These are phyloP conservation scores for Cladophialophora psammophila DNA, from an alignment of 2,329 filamentous ascomycete species.

Conservation along the genomic window DNA sequence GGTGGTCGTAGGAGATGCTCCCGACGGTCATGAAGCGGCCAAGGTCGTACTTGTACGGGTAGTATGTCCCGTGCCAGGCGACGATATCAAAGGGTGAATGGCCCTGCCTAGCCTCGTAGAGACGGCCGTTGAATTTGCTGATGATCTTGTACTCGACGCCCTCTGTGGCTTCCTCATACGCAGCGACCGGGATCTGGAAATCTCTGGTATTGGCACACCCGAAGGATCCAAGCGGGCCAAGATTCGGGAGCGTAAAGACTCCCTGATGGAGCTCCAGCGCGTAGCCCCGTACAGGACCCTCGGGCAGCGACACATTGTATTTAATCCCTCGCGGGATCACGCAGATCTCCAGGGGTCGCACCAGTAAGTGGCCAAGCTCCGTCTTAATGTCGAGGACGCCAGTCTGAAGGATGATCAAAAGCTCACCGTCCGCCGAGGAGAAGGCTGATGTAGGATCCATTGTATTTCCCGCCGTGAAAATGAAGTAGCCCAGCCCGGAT, in stretches of 20 bases:
- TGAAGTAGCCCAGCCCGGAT: conserved; percentile 76
- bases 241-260: conserved; percentile 73
- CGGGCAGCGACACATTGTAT: conserved; percentile 71
- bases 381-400: conserved; percentile 65
- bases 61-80: conserved; percentile 80
- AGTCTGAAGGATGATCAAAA: conserved; percentile 76
- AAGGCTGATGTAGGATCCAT: conserved; percentile 77
- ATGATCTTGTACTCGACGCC: conserved; percentile 56
- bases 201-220: conserved; percentile 75
- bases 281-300: conserved; percentile 71
- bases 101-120: conserved; percentile 69
- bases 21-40: conserved; percentile 78
- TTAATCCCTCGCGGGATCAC: conserved; percentile 77
- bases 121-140: conserved; percentile 70
- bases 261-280: conserved; percentile 76
- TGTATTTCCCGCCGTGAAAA: conserved; percentile 78
- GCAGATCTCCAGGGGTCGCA: conserved; percentile 77
- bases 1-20: conserved; percentile 76
- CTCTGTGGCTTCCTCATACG: conserved; percentile 64
- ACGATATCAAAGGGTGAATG: conserved; percentile 81
- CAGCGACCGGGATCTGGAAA: conserved; percentile 75
- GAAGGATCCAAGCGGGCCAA: conserved; percentile 76
- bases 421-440: conserved; percentile 82
- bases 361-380: conserved; percentile 74
- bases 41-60: conserved; percentile 82